These are phyloP conservation scores for Rhizodiscina lignyota DNA, from an alignment of 495 filamentous ascomycete genomes.

Conservation along the genomic window DNA sequence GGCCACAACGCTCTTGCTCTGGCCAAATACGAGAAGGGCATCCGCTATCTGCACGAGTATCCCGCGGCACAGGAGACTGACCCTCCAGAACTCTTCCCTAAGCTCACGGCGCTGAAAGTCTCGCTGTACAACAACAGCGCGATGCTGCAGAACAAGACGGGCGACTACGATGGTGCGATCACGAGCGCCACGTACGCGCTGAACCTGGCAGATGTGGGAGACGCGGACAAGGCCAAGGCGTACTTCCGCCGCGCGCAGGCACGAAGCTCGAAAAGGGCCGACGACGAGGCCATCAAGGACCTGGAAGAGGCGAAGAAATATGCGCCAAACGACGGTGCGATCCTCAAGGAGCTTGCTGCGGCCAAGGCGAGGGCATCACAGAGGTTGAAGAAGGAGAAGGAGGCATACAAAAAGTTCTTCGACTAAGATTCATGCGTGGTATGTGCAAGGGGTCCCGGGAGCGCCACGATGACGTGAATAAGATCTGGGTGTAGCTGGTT, in stretches of 20 bases:
- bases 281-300: constrained; percentile 65
- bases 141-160: constrained; percentile 65
- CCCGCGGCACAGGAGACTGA: constrained; percentile 51
- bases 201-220: constrained; percentile 42
- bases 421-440: constrained; percentile 14
- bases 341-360: constrained; percentile 53
- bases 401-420: constrained; percentile 81
- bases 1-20: constrained; percentile 53
- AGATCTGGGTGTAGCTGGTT: no score
- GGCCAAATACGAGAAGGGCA: constrained; percentile 94
- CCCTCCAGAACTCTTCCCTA: constrained; percentile 42
- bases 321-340: constrained; percentile 58
- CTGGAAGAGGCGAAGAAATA: constrained; percentile 61
- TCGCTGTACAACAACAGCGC: constrained; percentile 63
- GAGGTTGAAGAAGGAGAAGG: constrained; percentile 71
- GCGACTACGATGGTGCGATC: constrained; percentile 49
- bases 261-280: constrained; percentile 57
- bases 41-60: constrained; percentile 87
- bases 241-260: constrained; percentile 70
- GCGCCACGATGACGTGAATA: no score
- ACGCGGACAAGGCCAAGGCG: constrained; percentile 77
- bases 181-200: constrained; percentile 59
- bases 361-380: constrained; percentile 62
- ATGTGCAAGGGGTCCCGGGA: not conserved
- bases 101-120: constrained; percentile 60